Conservation (phyloP, 768 basidiomycete genomes). For the Candolleomyces eurysporus region DNA sequence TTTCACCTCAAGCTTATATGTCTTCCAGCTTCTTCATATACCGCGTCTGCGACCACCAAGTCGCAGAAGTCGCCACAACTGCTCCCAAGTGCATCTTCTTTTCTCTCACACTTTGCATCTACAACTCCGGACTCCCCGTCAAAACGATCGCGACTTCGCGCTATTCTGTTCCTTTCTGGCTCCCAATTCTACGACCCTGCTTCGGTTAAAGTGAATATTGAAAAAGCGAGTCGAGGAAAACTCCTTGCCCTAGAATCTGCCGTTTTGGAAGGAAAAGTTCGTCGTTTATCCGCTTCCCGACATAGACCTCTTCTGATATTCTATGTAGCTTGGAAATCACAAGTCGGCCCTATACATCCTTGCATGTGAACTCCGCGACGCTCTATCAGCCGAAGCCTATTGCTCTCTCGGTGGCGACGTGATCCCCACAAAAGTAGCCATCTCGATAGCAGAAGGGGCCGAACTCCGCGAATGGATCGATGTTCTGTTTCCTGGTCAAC, state of each 20-base stretch:
- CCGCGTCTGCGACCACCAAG: slow-evolving; percentile 27
- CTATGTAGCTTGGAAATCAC: slow-evolving; percentile 45
- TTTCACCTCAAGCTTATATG: neutral
- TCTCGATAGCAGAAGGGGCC: slow-evolving; percentile 45
- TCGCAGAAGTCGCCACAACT: slow-evolving; percentile 3
- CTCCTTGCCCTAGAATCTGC: slow-evolving; percentile 72
- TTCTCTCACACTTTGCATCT: slow-evolving; percentile 76
- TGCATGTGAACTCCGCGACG: slow-evolving; percentile 68
- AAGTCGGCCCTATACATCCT: slow-evolving; percentile 63
- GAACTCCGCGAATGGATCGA: slow-evolving; percentile 54
- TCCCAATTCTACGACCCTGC: slow-evolving; percentile 66
- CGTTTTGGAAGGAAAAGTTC: slow-evolving; percentile 76
- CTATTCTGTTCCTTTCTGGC: slow-evolving; percentile 77
- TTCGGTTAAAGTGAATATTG: slow-evolving; percentile 29
- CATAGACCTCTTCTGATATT: neutral
- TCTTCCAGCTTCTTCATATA: slow-evolving; percentile 50
- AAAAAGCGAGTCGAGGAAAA: slow-evolving; percentile 35
- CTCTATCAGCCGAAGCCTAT: slow-evolving; percentile 79
- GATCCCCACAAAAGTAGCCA: slow-evolving; percentile 57
- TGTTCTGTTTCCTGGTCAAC: slow-evolving; percentile 35
- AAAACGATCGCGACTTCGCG: slow-evolving; percentile 72
- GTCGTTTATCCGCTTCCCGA: neutral
- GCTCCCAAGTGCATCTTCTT: slow-evolving; percentile 30
- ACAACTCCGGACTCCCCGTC: slow-evolving; percentile 77
- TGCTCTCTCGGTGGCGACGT: slow-evolving; percentile 80